Conservation (phyloP, 2,329 filamentous ascomycete genomes). For the Neonectria coccinea region DNA sequence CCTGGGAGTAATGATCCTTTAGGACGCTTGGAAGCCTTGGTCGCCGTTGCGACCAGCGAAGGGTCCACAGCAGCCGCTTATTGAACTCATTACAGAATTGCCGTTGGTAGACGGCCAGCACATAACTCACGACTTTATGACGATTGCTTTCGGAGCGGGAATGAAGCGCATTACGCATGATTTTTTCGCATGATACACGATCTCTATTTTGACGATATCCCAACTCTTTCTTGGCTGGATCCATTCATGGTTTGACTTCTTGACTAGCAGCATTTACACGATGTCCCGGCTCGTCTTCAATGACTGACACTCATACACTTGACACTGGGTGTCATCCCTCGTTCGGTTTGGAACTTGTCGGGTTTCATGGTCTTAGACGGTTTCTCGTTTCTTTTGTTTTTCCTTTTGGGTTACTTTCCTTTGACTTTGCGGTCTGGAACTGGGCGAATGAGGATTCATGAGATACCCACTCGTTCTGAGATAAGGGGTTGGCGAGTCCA, state of each 20-base stretch:
- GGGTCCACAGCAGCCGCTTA: slow-evolving; percentile 57
- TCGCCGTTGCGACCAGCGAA: slow-evolving; percentile 59
- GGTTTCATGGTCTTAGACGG: slow-evolving; percentile 30
- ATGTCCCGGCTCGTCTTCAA: slow-evolving; percentile 25
- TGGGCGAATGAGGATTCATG: slow-evolving; percentile 30
- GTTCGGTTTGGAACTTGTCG: slow-evolving; percentile 17
- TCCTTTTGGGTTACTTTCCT: slow-evolving; percentile 17
- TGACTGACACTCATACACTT: slow-evolving; percentile 23
- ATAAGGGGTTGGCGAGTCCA: slow-evolving; percentile 29
- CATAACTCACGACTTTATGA: slow-evolving; percentile 43
- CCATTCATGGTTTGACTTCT: slow-evolving; percentile 15
- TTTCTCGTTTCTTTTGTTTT: slow-evolving; percentile 15
- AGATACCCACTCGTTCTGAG: slow-evolving; percentile 43
- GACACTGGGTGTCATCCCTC: slow-evolving; percentile 21
- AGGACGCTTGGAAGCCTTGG: slow-evolving; percentile 56
- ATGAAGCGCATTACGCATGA: slow-evolving; percentile 39
- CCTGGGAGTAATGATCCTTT: slow-evolving; percentile 50
- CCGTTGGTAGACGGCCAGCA: slow-evolving; percentile 35
- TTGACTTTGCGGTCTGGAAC: slow-evolving; percentile 18
- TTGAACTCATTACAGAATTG: slow-evolving; percentile 35
- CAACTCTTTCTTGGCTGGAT: slow-evolving; percentile 29
- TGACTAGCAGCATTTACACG: slow-evolving; percentile 34
- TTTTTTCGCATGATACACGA: slow-evolving; percentile 42
- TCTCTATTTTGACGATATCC: slow-evolving; percentile 36
- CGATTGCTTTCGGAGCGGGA: slow-evolving; percentile 37